Evolutionary conservation across 78 protist genomes (phyloP), one percentile per base, ranked within the genome.

Genomic region (Bigelowiella natans): DNA sequence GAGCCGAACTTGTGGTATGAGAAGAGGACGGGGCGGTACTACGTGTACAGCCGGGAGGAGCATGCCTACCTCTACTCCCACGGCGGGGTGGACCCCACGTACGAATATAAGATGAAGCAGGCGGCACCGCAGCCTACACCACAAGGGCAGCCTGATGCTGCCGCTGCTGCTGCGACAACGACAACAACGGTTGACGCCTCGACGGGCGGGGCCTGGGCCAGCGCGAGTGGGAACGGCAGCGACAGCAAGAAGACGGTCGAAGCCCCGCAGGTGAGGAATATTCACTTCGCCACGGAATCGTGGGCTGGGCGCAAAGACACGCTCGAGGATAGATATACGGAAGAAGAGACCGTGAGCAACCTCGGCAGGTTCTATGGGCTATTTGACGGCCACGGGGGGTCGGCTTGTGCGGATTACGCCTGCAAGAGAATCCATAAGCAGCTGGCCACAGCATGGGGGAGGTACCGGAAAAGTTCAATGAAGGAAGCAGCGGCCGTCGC

Each of bases 381-480:
- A 18, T 51, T 51, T 18, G 87, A 85, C 38, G 87, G 87, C 87
- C 87, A 85, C 38, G 87, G 87, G 38, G 87, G 87, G 38, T 34
- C 36, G 38, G 87, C 87, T 26, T 34, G 36, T 18, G 36, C 87
- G 37, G 87, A 85, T 37, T 11, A 37, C 87, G 51, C 18, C 11
- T 37, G 37, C 87, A 85, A 85, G 11, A 7, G 73, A 7, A 51
- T 51, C 34, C 18, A 7, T 7, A 51, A 51, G 73, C 34, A 26
- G 18, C 18, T 51, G 73, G 7, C 73, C 73, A 26, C 73, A 18
- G 73, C 18, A 26, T 51, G 73, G 73, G 34, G 34, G 34, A 51
- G 73, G 18, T 51, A 51, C 73, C 18, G 34, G 34, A 18, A 7
- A 7, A 18, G 34, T 7, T 7, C 34, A 51, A 7, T 51, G 34